These are phyloP conservation scores for Epichloe hybrida DNA, from an alignment of 2,329 filamentous ascomycete genomes.

Conservation along the genomic window DNA sequence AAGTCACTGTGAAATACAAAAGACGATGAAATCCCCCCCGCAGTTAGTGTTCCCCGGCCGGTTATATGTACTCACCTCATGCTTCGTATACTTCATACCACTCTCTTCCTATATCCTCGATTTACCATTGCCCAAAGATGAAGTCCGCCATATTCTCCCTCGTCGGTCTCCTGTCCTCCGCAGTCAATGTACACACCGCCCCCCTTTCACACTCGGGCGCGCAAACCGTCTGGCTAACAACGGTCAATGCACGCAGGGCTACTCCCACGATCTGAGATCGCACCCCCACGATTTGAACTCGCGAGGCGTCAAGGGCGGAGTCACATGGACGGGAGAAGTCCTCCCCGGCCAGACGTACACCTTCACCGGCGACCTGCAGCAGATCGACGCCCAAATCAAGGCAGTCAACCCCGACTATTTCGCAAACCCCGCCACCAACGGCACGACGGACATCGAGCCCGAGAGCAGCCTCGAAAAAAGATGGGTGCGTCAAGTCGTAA, in stretches of 20 bases:
- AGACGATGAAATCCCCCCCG: too few relatives aligned
- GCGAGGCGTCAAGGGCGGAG: neutral
- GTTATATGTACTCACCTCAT: too few relatives aligned
- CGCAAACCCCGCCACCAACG: neutral
- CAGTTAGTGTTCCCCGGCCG: too few relatives aligned
- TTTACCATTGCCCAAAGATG: neutral
- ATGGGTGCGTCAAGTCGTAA: neutral
- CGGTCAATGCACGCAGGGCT: neutral
- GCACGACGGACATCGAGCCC: neutral
- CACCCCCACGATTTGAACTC: neutral
- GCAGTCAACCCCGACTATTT: neutral
- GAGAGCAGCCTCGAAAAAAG: neutral
- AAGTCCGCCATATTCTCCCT: neutral
- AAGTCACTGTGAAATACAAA: too few relatives aligned
- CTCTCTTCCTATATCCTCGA: too few relatives aligned
- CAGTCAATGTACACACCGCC: neutral
- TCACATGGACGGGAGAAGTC: slow-evolving; percentile 1
- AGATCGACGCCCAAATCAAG: neutral
- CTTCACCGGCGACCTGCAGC: neutral
- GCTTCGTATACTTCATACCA: too few relatives aligned
- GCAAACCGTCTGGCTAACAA: neutral
- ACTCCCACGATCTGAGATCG: neutral
- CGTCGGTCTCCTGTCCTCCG: neutral
- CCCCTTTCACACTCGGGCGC: neutral
- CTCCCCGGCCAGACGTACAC: neutral